A percentile compares a stretch with the other conserved stretches of the same genome.
phyloP scores from a whole-genome alignment of 768 basidiomycete species.

The Suillus alpinus region DNA sequence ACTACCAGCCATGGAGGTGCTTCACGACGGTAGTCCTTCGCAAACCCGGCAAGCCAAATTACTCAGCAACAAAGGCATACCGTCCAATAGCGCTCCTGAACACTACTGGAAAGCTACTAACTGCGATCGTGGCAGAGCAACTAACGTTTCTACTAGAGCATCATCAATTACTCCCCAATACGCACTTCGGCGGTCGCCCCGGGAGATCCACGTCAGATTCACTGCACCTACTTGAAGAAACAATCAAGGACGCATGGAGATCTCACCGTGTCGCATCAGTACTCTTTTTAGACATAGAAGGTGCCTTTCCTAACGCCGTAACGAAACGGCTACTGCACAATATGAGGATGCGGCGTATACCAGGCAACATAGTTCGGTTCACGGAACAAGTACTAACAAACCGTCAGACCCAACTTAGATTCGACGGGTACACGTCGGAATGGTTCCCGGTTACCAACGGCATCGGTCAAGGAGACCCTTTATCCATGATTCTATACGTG shows the following conservation, averaged over 20 bases:
- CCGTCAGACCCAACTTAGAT: conserved; percentile 8
- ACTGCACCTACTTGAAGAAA: conserved; percentile 27
- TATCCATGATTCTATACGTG: conserved; percentile 22
- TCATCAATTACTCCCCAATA: conserved; percentile 30
- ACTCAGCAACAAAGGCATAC: conserved; percentile 31
- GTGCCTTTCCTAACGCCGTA: conserved; percentile 39
- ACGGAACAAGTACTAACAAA: conserved; percentile 11
- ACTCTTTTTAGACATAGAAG: conserved; percentile 41
- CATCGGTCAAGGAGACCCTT: conserved; percentile 29
- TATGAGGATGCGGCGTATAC: conserved; percentile 12
- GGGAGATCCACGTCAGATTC: conserved; percentile 37
- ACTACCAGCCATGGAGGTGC: conserved; percentile 15
- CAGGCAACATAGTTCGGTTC: neutral
- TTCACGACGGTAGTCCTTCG: conserved; percentile 29
- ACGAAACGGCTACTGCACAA: conserved; percentile 29
- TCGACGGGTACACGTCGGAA: conserved; percentile 18
- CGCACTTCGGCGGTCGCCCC: conserved; percentile 38
- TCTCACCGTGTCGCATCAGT: conserved; percentile 29
- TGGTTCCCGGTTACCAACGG: conserved; percentile 9
- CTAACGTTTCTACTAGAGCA: conserved; percentile 26
- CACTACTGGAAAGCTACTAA: conserved; percentile 29
- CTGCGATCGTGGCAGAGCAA: conserved; percentile 20
- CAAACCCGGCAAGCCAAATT: conserved; percentile 35
- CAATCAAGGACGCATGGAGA: conserved; percentile 37
- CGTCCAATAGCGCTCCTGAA: conserved; percentile 36